Conservation (phyloP, 768 basidiomycete genomes). For the Leccinum truebloodii region DNA sequence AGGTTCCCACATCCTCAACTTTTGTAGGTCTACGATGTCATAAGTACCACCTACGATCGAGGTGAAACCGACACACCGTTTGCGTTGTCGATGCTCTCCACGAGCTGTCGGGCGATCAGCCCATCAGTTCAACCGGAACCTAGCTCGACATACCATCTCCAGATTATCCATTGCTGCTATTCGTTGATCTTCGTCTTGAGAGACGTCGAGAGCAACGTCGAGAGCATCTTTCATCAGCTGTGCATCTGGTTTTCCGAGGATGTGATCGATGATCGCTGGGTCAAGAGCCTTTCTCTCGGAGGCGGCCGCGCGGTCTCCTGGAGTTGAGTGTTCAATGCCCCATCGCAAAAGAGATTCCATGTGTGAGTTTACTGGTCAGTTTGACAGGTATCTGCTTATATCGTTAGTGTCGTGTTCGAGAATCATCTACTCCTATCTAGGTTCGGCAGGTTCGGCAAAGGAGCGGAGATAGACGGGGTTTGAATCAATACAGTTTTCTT, state of each 20-base stretch:
- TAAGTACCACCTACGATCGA: constrained; percentile 1
- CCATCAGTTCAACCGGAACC: constrained; percentile 1
- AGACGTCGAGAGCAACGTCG: constrained; percentile 58
- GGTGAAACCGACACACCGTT: constrained; percentile 47
- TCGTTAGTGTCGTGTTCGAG: not conserved
- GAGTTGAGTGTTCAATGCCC: constrained; percentile 71
- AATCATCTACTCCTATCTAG: constrained; percentile 20
- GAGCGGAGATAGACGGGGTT: constrained; percentile 19
- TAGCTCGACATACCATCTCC: constrained; percentile 68
- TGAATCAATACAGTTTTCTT: constrained; percentile 3
- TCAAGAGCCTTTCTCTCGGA: constrained; percentile 57
- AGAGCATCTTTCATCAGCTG: constrained; percentile 83
- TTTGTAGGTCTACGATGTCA: constrained; percentile 60
- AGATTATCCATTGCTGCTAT: constrained; percentile 77
- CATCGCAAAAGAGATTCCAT: constrained; percentile 84
- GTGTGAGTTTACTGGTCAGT: not conserved
- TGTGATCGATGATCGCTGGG: constrained; percentile 81
- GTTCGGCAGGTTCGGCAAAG: constrained; percentile 18
- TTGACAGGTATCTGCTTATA: not conserved
- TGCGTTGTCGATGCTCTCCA: constrained; percentile 90
- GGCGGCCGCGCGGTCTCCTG: constrained; percentile 34
- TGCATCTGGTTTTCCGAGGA: constrained; percentile 83
- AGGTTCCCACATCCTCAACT: constrained; percentile 77
- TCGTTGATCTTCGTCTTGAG: constrained; percentile 55
- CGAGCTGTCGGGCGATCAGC: constrained; percentile 47